These are phyloP conservation scores for Plasmodium billcollinsi DNA, from an alignment of 169 alveolate species.

Conservation along the genomic window DNA sequence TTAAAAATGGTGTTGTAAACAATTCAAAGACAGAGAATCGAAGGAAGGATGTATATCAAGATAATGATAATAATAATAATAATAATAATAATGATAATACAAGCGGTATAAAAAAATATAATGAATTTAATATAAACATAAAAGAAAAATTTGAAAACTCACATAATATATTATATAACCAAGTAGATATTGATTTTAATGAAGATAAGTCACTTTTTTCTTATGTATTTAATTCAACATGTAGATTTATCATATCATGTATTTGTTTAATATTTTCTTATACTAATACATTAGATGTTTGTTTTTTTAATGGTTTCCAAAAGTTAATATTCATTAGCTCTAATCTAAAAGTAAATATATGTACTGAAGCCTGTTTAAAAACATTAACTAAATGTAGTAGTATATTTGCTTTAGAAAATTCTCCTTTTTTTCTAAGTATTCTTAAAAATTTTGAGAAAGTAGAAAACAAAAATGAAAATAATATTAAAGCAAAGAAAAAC, in stretches of 20 bases:
- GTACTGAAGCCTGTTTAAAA: conserved; percentile 61
- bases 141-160: neutral
- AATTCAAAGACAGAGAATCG: neutral
- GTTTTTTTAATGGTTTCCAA: conserved; percentile 71
- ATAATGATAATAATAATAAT: neutral
- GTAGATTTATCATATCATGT: conserved; percentile 72
- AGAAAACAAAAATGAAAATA: conserved; percentile 32
- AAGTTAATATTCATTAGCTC: conserved; percentile 71
- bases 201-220: conserved; percentile 23
- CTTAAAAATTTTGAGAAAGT: conserved; percentile 65
- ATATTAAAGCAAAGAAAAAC: conserved; percentile 31
- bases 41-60: neutral
- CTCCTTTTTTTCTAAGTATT: conserved; percentile 71
- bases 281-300: conserved; percentile 55
- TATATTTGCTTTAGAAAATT: conserved; percentile 68
- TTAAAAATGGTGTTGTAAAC: neutral
- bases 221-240: conserved; percentile 64
- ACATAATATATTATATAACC: neutral
- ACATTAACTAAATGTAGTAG: conserved; percentile 77
- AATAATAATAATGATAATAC: neutral
- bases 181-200: conserved; percentile 1
- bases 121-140: neutral
- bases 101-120: neutral
- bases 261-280: conserved; percentile 70
- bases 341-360: conserved; percentile 53